Evolutionary conservation across 352 stramenopile genomes (phyloP).

Genomic region (Pythium rishiriense): DNA sequence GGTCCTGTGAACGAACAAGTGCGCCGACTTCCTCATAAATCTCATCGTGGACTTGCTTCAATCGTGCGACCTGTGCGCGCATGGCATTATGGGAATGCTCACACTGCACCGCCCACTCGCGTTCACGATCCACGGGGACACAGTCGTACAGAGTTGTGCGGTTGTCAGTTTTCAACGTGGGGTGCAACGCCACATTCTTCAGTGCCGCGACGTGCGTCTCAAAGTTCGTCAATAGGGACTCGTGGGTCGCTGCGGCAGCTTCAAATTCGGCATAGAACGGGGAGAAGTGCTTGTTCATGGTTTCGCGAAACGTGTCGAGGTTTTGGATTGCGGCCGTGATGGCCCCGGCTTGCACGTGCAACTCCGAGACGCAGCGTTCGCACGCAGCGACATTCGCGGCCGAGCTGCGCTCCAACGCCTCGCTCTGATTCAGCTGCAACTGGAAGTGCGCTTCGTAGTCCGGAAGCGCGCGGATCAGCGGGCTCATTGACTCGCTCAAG

Average conservation of each 20-base stretch:
- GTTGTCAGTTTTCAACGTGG: conserved; percentile 50
- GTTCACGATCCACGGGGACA: conserved; percentile 78
- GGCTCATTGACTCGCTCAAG: conserved; percentile 77
- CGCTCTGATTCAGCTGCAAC: conserved; percentile 68
- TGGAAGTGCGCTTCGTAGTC: conserved; percentile 87
- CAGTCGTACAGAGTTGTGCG: conserved; percentile 81
- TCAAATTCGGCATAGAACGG: conserved; percentile 85
- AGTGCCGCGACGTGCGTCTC: conserved; percentile 64
- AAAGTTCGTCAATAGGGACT: conserved; percentile 65
- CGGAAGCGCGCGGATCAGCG: conserved; percentile 71
- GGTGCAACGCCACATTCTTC: conserved; percentile 60
- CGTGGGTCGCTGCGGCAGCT: conserved; percentile 49
- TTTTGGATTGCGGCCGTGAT: conserved; percentile 78
- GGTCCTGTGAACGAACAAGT: conserved; percentile 47
- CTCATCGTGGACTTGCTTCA: conserved; percentile 67
- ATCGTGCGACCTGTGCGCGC: conserved; percentile 54
- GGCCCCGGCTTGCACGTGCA: conserved; percentile 67
- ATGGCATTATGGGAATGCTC: conserved; percentile 77
- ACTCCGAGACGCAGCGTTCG: conserved; percentile 49
- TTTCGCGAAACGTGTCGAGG: conserved; percentile 66
- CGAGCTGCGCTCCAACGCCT: conserved; percentile 54
- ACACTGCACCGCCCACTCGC: conserved; percentile 76
- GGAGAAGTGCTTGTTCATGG: conserved; percentile 81
- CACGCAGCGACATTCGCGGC: conserved; percentile 56
- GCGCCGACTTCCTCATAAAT: conserved; percentile 62